These are phyloP conservation scores for Nothophoma quercina DNA, from an alignment of 2,329 filamentous ascomycete species.

Conservation along the genomic window DNA sequence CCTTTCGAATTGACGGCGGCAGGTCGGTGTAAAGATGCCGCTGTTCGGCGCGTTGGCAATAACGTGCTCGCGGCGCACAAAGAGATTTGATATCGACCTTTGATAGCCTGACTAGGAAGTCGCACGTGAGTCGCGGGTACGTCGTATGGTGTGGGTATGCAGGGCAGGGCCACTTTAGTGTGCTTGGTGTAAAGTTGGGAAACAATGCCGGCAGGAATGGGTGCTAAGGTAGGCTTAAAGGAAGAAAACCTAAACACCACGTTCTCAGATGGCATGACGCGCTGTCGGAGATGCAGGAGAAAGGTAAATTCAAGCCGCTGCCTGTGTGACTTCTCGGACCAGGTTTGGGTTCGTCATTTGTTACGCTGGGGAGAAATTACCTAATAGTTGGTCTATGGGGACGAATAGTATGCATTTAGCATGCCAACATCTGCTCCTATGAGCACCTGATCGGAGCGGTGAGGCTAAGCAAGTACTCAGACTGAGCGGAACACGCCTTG, in stretches of 20 bases:
- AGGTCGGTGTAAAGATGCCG: constrained; percentile 28
- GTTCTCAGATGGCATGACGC: constrained; percentile 19
- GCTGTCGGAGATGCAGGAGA: constrained; percentile 48
- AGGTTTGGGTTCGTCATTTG: constrained; percentile 34
- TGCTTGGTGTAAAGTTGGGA: constrained; percentile 10
- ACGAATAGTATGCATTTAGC: constrained; percentile 46
- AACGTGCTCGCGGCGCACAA: constrained; percentile 31
- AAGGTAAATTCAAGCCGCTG: constrained; percentile 25
- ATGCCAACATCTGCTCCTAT: constrained; percentile 28
- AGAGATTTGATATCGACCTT: constrained; percentile 26
- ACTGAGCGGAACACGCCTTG: constrained; percentile 31
- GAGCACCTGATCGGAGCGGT: constrained; percentile 34
- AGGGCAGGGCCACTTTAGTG: constrained; percentile 24
- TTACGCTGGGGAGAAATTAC: constrained; percentile 43
- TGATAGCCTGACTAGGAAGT: constrained; percentile 24
- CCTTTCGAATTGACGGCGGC: constrained; percentile 11
- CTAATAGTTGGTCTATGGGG: constrained; percentile 42
- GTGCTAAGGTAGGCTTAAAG: constrained; percentile 17
- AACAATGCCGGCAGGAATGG: constrained; percentile 2
- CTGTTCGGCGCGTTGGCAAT: constrained; percentile 33
- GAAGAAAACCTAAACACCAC: constrained; percentile 18
- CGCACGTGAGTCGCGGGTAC: constrained; percentile 33
- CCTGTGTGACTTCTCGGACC: constrained; percentile 38
- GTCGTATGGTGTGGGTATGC: constrained; percentile 27
- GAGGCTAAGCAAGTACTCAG: constrained; percentile 25